Base-by-base conservation (phyloP, 495 filamentous ascomycete species). In the Daldinia caldariorum region DNA sequence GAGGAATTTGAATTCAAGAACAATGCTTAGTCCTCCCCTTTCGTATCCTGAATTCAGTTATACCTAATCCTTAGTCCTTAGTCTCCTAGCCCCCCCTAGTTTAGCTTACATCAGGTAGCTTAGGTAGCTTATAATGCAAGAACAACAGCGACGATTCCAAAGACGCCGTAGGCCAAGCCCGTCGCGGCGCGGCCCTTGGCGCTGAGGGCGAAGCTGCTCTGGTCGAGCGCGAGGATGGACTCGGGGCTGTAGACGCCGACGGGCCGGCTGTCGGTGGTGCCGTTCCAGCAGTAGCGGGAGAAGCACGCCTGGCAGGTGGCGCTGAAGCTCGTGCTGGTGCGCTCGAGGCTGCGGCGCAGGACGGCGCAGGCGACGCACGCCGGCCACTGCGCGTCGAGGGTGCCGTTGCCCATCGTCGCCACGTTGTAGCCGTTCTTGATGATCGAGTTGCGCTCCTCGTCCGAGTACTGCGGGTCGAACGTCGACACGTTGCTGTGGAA, bases 291-390 rank as follows among this genome's bases (percentile, higher is more conserved):
- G 79, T 96, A 97, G 31, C 83, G 74, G 41, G 82, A 65, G 76
- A 97, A 97, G 79, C 94, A 98, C 45, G 83, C 70, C 31, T 76
- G 82, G 77, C 94, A 98, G 13, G 85, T 86, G 10, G 83, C 81
- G 0, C 92, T 92, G 0, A 92, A 84, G 9, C 71, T 39, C 6
- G 87, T 89, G 2, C 82, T 82, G 2, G 89, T 94, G 45, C 92
- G 85, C 60, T 89, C 84, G 62, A 93, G 85, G 53, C 89, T 90
- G 34, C 94, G 83, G 49, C 83, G 86, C n/a, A 97, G 81, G n/a
- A 96, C 88, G 2, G 94, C 94, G 74, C 94, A 98, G 6, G 90
- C 94, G 4, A 97, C 89, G 69, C 94, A 98, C 1, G 86, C 81
- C 0, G 86, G 82, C 93, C 94, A 98, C 45, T 89, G 71, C 1